Evolutionary conservation across 2,329 filamentous ascomycete species (phyloP).

Genomic region (Epichloe scottii): DNA sequence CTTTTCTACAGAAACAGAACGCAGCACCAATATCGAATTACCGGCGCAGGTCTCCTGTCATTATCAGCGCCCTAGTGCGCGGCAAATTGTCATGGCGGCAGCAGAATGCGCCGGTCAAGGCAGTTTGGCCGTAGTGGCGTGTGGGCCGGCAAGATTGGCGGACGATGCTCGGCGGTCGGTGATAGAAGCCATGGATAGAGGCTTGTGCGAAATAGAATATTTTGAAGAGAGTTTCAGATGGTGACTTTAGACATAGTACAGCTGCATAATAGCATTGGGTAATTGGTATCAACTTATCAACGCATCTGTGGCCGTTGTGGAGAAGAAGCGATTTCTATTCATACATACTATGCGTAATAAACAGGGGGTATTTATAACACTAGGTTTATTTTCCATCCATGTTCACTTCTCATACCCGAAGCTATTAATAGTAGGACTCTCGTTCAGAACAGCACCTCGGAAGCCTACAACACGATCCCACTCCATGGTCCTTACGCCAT

Average conservation of each 20-base stretch:
- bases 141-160: slow-evolving; percentile 31
- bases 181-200: slow-evolving; percentile 16
- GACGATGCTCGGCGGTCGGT: slow-evolving; percentile 29
- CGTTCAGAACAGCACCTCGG: not conserved
- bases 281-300: not conserved
- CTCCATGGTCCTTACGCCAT: not conserved
- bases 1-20: slow-evolving; percentile 15
- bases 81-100: slow-evolving; percentile 18
- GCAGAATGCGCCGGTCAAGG: slow-evolving; percentile 11
- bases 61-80: slow-evolving; percentile 21
- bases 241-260: slow-evolving; percentile 4
- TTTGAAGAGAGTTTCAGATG: slow-evolving; percentile 9
- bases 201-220: slow-evolving; percentile 9
- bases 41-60: slow-evolving; percentile 10
- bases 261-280: not conserved
- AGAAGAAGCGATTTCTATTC: too few relatives aligned
- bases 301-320: not conserved
- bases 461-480: not conserved
- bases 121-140: slow-evolving; percentile 29
- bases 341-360: too few relatives aligned
- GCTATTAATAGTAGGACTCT: too few relatives aligned
- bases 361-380: too few relatives aligned
- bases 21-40: slow-evolving; percentile 5
- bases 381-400: too few relatives aligned
- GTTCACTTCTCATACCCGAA: too few relatives aligned